Conservation (phyloP, 2,329 filamentous ascomycete genomes). For the Paracamarosporium sp. region DNA sequence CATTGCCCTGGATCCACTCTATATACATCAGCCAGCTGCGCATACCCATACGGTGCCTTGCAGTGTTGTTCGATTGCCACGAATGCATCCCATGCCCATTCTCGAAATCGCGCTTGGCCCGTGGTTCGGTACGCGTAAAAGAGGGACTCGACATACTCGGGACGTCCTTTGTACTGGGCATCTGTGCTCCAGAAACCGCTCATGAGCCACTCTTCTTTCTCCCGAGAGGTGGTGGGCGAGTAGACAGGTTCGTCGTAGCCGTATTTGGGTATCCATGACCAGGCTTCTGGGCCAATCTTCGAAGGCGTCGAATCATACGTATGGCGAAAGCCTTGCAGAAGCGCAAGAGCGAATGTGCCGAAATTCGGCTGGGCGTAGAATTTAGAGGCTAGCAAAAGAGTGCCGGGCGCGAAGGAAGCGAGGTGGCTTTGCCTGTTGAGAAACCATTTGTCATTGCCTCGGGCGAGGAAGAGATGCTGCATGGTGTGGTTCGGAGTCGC, state of each 20-base stretch:
- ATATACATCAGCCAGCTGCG: constrained; percentile 46
- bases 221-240: constrained; percentile 33
- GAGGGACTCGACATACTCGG: constrained; percentile 49
- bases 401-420: constrained; percentile 49
- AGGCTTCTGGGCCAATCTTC: constrained; percentile 47
- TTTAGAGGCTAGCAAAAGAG: constrained; percentile 47
- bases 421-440: constrained; percentile 49
- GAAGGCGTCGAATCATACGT: constrained; percentile 45
- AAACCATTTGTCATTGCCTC: constrained; percentile 38
- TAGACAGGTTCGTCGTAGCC: constrained; percentile 39
- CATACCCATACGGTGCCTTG: constrained; percentile 48
- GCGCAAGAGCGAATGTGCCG: constrained; percentile 44
- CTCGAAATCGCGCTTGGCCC: constrained; percentile 46
- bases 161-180: constrained; percentile 42
- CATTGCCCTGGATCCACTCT: constrained; percentile 22
- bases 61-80: constrained; percentile 44
- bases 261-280: constrained; percentile 48
- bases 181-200: constrained; percentile 45
- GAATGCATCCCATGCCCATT: constrained; percentile 53
- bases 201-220: constrained; percentile 33
- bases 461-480: constrained; percentile 50
- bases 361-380: constrained; percentile 41
- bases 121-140: constrained; percentile 52
- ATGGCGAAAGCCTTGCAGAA: constrained; percentile 50
- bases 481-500: constrained; percentile 38